Evolutionary conservation across 2,329 filamentous ascomycete species (phyloP), one percentile per base, ranked within the genome.

Genomic region (Aspergillus transmontanensis): DNA sequence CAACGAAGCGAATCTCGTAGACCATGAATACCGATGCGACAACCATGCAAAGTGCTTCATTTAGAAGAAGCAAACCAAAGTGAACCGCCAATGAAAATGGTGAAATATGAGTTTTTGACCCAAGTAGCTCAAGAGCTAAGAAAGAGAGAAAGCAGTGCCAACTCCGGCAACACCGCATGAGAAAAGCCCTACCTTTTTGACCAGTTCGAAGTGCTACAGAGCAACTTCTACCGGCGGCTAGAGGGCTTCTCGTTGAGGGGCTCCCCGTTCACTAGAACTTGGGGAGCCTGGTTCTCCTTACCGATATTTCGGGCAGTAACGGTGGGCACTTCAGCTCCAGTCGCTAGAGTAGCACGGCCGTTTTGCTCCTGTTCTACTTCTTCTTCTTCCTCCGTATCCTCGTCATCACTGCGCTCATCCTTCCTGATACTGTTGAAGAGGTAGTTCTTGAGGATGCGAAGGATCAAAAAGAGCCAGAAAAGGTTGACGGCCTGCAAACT

Each of bases 341-440:
- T 75, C 28, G 71, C 66, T 43, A 73, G 58, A 46, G 69, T 66
- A 46, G 71, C 71, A 53, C 71, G 69, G 54, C 64, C 69, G 39
- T 69, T 69, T 7, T 61, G 57, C 45, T 64, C 63, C 36, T 70
- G 61, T 46, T 67, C 66, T 2, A 62, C 45, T 34, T 51, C 57
- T 36, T 51, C 57, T 36, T 77, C 75, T 10, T 79, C 79, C 9
- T 79, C 76, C n/a, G 79, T 75, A 2, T 79, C 78, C 65, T 82
- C 80, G 36, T 81, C 75, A 2, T 82, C 80, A 64, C 80, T 82
- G 64, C 80, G 71, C 66, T 82, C 80, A 59, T 82, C 80, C 63
- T 75, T 75, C 23, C 54, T 69, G 23, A 79, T 69, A 54, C 72
- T 77, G 67, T 70, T 76, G 66, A 79, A 76, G 39, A 79, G 66